Percentiles rank a stretch among this genome's conserved stretches.
Evolutionary conservation across 2,329 filamentous ascomycete genomes (phyloP).

Genomic region (Fusarium lateritium): DNA sequence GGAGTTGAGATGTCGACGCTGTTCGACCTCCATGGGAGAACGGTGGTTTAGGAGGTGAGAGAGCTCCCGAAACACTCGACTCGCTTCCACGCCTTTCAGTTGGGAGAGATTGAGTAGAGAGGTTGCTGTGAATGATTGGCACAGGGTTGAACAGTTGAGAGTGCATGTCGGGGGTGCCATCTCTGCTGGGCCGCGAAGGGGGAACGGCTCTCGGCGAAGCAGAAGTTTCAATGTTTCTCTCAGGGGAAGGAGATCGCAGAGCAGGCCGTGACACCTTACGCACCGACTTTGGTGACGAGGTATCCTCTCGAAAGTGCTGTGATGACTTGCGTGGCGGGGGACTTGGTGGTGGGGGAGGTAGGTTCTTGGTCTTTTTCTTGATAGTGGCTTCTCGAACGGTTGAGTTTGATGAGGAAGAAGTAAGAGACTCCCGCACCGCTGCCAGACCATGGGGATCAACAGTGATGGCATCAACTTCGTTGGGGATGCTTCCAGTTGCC

Average conservation of each 20-base stretch:
- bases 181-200: constrained; percentile 76
- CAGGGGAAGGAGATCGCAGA: constrained; percentile 54
- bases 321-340: constrained; percentile 75
- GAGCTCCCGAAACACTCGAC: constrained; percentile 51
- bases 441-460: constrained; percentile 72
- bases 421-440: constrained; percentile 77
- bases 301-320: constrained; percentile 64
- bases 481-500: constrained; percentile 68
- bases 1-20: constrained; percentile 53
- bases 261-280: constrained; percentile 50
- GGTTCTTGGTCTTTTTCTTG: constrained; percentile 60
- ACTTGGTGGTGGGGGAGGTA: constrained; percentile 68
- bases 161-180: constrained; percentile 75
- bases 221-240: constrained; percentile 46
- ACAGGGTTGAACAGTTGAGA: constrained; percentile 66
- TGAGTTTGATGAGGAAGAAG: constrained; percentile 80
- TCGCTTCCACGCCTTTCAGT: constrained; percentile 63
- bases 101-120: constrained; percentile 64
- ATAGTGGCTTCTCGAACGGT: constrained; percentile 70
- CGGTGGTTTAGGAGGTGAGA: constrained; percentile 54
- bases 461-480: constrained; percentile 62
- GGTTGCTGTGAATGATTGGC: constrained; percentile 74
- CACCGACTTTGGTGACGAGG: constrained; percentile 58
- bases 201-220: constrained; percentile 57
- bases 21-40: constrained; percentile 50